Evolutionary conservation across 352 stramenopile species (phyloP).

Genomic region (Pythium pectinolyticum): DNA sequence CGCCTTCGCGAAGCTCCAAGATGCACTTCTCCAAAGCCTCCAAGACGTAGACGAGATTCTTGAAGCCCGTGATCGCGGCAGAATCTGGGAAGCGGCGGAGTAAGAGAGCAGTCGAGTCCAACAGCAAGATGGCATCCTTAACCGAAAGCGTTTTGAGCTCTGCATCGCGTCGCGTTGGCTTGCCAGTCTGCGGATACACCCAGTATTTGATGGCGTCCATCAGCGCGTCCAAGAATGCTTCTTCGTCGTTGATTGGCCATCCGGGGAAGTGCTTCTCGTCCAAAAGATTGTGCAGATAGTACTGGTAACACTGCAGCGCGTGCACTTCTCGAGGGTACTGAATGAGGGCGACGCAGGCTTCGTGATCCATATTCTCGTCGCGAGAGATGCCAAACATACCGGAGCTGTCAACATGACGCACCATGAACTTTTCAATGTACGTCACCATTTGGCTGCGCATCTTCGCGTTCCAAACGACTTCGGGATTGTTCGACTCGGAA

Average conservation of each 20-base stretch:
- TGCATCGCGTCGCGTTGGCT: conserved; percentile 41
- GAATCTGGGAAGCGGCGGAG: conserved; percentile 76
- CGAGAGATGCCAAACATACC: conserved; percentile 78
- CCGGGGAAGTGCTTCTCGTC: conserved; percentile 85
- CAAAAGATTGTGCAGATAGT: conserved; percentile 86
- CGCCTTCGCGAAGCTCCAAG: conserved; percentile 63
- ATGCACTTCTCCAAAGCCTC: conserved; percentile 82
- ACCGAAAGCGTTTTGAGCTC: conserved; percentile 68
- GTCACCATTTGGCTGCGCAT: conserved; percentile 86
- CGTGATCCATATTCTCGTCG: conserved; percentile 68
- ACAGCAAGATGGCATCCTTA: conserved; percentile 69
- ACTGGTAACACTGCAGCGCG: conserved; percentile 85
- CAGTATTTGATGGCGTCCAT: conserved; percentile 78
- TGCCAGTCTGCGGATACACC: conserved; percentile 61
- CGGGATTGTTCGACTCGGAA: conserved; percentile 81
- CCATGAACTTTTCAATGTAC: conserved; percentile 88
- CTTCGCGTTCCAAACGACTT: conserved; percentile 85
- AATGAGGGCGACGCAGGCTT: conserved; percentile 77
- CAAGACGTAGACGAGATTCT: conserved; percentile 69
- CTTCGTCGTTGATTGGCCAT: conserved; percentile 86
- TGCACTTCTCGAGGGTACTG: conserved; percentile 85
- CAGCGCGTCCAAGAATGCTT: conserved; percentile 67
- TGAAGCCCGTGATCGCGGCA: conserved; percentile 53
- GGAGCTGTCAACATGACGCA: conserved; percentile 55
- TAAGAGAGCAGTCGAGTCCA: conserved; percentile 69